A percentile compares a stretch with the other conserved stretches of the same genome.
These are phyloP conservation scores for Porphyrellus cyaneotinctus DNA, from an alignment of 768 basidiomycete genomes.

Conservation along the genomic window DNA sequence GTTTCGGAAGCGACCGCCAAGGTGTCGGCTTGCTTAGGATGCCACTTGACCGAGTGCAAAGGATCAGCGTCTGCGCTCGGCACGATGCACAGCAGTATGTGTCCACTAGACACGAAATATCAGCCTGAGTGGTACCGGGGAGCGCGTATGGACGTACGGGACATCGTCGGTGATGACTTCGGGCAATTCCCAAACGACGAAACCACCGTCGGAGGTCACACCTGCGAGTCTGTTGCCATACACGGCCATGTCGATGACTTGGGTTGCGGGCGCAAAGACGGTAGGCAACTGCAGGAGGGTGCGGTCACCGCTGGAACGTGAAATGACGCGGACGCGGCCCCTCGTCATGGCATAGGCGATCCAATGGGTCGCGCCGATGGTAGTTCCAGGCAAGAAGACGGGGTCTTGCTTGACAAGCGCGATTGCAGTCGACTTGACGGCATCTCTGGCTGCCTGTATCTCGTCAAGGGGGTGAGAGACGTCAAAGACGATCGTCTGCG, in stretches of 20 bases:
- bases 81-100: slow-evolving; percentile 67
- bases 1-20: slow-evolving; percentile 80
- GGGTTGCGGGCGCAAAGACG: slow-evolving; percentile 56
- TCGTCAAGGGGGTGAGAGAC: slow-evolving; percentile 70
- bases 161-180: slow-evolving; percentile 82
- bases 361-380: slow-evolving; percentile 89
- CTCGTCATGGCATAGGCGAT: slow-evolving; percentile 91
- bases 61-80: slow-evolving; percentile 51
- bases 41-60: slow-evolving; percentile 84
- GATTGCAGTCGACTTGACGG: slow-evolving; percentile 85
- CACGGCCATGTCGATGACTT: slow-evolving; percentile 84
- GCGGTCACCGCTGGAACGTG: slow-evolving; percentile 82
- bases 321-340: slow-evolving; percentile 87
- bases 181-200: slow-evolving; percentile 86
- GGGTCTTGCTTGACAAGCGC: slow-evolving; percentile 84
- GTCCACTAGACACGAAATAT: slow-evolving; percentile 44
- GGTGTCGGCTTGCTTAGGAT: slow-evolving; percentile 74
- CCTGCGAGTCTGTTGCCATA: slow-evolving; percentile 79
- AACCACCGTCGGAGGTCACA: slow-evolving; percentile 84
- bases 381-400: slow-evolving; percentile 79
- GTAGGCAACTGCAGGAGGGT: slow-evolving; percentile 74
- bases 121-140: neutral
- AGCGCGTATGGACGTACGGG: slow-evolving; percentile 50
- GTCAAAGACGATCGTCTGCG: slow-evolving; percentile 71
- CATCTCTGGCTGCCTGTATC: slow-evolving; percentile 69